Conservation (phyloP, 305 asterid genomes). For the Fraxinus sp. region DNA sequence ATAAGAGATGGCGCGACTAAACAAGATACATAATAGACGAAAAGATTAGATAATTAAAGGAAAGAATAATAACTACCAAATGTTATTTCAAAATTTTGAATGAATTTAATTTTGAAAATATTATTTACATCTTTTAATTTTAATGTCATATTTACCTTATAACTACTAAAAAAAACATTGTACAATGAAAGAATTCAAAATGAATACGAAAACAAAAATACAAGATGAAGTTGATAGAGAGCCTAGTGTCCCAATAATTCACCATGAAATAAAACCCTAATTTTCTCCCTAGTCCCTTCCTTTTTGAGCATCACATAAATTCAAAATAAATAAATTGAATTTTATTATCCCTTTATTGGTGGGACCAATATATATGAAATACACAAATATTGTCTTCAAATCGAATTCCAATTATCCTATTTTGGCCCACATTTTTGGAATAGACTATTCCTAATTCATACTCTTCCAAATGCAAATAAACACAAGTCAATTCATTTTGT, state of each 20-base stretch:
- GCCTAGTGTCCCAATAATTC: not conserved
- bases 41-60: not conserved
- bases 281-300: not conserved
- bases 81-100: not conserved
- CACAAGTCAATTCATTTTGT: not conserved
- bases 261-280: not conserved
- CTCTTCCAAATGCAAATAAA: not conserved
- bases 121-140: not conserved
- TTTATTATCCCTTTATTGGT: not conserved
- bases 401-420: not conserved
- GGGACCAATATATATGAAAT: not conserved
- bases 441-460: not conserved
- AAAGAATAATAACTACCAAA: not conserved
- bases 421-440: slow-evolving; percentile 4
- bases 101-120: not conserved
- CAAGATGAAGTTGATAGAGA: not conserved
- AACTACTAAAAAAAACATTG: not conserved
- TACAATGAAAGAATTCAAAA: not conserved
- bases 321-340: not conserved
- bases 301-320: not conserved
- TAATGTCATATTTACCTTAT: not conserved
- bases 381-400: not conserved
- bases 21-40: not conserved
- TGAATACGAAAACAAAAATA: not conserved
- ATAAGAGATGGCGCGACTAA: not conserved